A percentile compares a stretch with the other conserved stretches of the same genome.
Evolutionary conservation across 1,139 yeast species (phyloP).

Genomic region (Candida buenavistaensis): DNA sequence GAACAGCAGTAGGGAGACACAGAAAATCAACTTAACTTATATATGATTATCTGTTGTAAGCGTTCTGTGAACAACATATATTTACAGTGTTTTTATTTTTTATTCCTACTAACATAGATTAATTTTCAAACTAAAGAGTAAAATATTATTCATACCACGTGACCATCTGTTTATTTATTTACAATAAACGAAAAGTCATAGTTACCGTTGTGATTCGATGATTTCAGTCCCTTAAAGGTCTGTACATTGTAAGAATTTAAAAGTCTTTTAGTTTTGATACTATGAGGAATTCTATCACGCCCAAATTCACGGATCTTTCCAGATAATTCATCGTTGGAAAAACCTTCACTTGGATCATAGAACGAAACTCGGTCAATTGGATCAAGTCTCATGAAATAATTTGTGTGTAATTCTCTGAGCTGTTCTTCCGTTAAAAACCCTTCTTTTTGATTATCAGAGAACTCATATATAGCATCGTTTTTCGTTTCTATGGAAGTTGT

Average conservation of each 20-base stretch:
- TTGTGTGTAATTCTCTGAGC: constrained; percentile 34
- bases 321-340: constrained; percentile 3
- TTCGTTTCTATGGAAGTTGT: neutral
- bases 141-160: too few species aligned
- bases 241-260: constrained; percentile 1
- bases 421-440: constrained; percentile 33
- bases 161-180: neutral
- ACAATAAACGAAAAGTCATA: constrained; percentile 9
- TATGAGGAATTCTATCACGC: constrained; percentile 8
- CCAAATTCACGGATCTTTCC: constrained; percentile 4
- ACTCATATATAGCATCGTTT: constrained; percentile 1
- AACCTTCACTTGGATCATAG: constrained; percentile 23
- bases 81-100: too few species aligned
- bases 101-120: too few species aligned
- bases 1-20: too few species aligned
- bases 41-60: too few species aligned
- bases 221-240: neutral
- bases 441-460: constrained; percentile 14
- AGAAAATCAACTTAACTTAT: too few species aligned
- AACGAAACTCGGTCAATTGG: constrained; percentile 18
- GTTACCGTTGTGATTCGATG: neutral
- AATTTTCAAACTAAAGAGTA: too few species aligned
- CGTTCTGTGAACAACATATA: too few species aligned
- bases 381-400: constrained; percentile 27
- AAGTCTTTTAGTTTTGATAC: constrained; percentile 6